A percentile compares a stretch with the other conserved stretches of the same genome.
Conservation (phyloP, 108 stramenopile genomes). For the Pseudonitzschia multiseries region DNA sequence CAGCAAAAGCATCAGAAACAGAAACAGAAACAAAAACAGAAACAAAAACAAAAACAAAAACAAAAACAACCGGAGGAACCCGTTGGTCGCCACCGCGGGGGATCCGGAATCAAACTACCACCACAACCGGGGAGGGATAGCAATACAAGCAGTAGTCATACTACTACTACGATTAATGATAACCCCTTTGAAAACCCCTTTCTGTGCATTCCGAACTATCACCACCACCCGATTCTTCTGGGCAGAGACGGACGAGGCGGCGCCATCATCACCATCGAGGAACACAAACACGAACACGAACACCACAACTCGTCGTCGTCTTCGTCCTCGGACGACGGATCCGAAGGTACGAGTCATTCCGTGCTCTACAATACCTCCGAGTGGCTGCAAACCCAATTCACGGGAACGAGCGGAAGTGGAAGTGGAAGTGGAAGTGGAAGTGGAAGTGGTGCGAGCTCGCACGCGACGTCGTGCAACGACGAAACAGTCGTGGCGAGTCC, state of each 20-base stretch:
- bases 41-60: background rate
- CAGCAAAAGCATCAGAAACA: background rate
- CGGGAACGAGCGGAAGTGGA: no score
- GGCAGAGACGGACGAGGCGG: no score
- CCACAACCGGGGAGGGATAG: no score
- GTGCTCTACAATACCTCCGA: background rate
- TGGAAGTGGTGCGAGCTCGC: background rate
- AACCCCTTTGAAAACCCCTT: background rate
- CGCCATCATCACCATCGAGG: background rate
- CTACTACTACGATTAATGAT: no score
- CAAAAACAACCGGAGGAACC: no score
- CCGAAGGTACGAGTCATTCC: background rate
- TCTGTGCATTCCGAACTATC: background rate
- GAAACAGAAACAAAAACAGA: background rate
- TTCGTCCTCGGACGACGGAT: no score
- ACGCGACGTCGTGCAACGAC: background rate
- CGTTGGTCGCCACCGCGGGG: background rate
- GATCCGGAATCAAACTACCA: no score
- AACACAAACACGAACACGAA: background rate
- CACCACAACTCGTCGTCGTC: background rate
- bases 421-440: no score
- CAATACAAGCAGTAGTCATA: no score
- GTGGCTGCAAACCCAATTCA: background rate
- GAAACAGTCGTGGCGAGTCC: background rate
- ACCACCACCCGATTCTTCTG: no score